A percentile compares a stretch with the other conserved stretches of the same genome.
Conservation (phyloP, 768 basidiomycete genomes). For the Mycena vulgaris region DNA sequence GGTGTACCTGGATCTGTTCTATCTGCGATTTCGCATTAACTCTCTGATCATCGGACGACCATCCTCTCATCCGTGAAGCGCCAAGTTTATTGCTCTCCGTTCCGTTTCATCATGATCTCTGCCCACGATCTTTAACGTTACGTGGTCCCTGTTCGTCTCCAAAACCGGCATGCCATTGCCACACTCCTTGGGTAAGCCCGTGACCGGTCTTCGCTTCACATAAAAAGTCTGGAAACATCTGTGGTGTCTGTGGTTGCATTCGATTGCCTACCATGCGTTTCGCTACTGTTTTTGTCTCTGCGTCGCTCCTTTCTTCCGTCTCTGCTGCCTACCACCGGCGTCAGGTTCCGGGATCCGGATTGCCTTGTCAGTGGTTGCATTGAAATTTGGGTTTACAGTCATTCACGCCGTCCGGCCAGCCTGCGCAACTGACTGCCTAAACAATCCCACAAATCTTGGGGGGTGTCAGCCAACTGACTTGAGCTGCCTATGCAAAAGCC, state of each 20-base stretch:
- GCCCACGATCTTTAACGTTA: neutral
- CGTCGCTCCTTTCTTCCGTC: conserved; percentile 19
- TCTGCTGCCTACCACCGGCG: conserved; percentile 18
- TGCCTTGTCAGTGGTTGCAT: conserved; percentile 16
- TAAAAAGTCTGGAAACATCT: neutral
- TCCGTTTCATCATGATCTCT: neutral
- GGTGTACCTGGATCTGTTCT: too few relatives aligned
- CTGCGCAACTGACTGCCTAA: conserved; percentile 31
- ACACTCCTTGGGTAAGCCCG: neutral
- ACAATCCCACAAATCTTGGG: conserved; percentile 26
- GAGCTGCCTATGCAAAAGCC: conserved; percentile 26
- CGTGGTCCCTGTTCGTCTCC: neutral
- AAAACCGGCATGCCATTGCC: neutral
- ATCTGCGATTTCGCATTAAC: too few relatives aligned
- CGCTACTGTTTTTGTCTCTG: neutral
- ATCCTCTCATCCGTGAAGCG: too few relatives aligned
- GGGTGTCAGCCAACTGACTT: conserved; percentile 18
- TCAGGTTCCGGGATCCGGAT: conserved; percentile 32
- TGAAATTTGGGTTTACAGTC: neutral
- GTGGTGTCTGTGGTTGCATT: neutral
- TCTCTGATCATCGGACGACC: too few relatives aligned
- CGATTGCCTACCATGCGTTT: conserved; percentile 17
- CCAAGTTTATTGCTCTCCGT: too few relatives aligned
- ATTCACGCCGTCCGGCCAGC: conserved; percentile 13
- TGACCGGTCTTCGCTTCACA: neutral